Evolutionary conservation across 2,329 filamentous ascomycete genomes (phyloP).

Genomic region (Neofusicoccum laricinum): DNA sequence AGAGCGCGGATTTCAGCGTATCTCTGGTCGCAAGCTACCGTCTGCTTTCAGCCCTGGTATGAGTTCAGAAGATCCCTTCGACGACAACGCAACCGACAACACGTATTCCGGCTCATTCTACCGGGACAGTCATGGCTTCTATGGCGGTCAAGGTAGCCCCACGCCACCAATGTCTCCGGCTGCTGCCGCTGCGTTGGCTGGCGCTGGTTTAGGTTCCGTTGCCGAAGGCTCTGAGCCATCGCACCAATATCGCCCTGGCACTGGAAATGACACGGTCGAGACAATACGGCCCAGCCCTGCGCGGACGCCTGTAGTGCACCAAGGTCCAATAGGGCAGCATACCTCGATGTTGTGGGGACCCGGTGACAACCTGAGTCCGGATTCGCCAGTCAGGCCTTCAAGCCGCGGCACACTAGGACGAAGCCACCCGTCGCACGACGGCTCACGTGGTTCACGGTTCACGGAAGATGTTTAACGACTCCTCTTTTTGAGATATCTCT

Average conservation of each 20-base stretch:
- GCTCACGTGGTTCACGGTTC: slow-evolving; percentile 45
- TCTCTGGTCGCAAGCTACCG: slow-evolving; percentile 49
- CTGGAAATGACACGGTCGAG: slow-evolving; percentile 18
- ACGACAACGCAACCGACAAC: slow-evolving; percentile 27
- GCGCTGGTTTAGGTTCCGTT: slow-evolving; percentile 19
- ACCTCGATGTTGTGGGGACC: slow-evolving; percentile 17
- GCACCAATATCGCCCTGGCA: slow-evolving; percentile 15
- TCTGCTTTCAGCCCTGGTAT: slow-evolving; percentile 49
- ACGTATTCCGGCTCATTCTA: slow-evolving; percentile 41
- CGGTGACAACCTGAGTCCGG: slow-evolving; percentile 30
- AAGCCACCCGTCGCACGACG: slow-evolving; percentile 45
- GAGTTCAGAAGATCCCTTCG: slow-evolving; percentile 31
- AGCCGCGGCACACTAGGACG: slow-evolving; percentile 37
- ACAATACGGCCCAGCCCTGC: slow-evolving; percentile 56
- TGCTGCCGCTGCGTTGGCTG: slow-evolving; percentile 8
- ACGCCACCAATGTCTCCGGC: slow-evolving; percentile 17
- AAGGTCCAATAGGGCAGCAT: slow-evolving; percentile 26
- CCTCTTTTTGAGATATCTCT: slow-evolving; percentile 10
- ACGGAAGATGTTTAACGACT: slow-evolving; percentile 44
- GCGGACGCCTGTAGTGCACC: slow-evolving; percentile 59
- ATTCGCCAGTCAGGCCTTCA: slow-evolving; percentile 32
- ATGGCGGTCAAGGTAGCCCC: slow-evolving; percentile 34
- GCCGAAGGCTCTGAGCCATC: slow-evolving; percentile 24
- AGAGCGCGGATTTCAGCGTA: slow-evolving; percentile 46
- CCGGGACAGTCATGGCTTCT: slow-evolving; percentile 43